A percentile compares a stretch with the other conserved stretches of the same genome.
phyloP scores from a whole-genome alignment of 129 eudicot species.

The Tagetes patula region DNA sequence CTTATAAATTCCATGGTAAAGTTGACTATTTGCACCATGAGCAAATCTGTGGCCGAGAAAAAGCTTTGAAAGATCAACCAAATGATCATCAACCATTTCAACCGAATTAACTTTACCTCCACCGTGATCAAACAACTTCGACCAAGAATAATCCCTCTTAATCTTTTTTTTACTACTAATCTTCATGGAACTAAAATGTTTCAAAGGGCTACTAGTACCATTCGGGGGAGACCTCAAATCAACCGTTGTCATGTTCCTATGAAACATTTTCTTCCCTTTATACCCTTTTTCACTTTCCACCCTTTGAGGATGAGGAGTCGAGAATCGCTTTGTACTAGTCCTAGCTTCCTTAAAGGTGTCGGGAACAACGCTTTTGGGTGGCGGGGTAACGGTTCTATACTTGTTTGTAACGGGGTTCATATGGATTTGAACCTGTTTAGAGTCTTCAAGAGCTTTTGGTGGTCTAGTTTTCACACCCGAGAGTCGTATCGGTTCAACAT shows the following conservation, averaged over 20 bases:
- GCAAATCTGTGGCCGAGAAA: conserved; percentile 84
- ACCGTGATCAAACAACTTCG: conserved; percentile 80
- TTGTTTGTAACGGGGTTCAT: conserved; percentile 51
- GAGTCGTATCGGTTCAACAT: conserved; percentile 35
- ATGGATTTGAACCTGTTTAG: conserved; percentile 40
- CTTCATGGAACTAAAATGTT: conserved; percentile 48
- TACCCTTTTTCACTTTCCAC: conserved; percentile 53
- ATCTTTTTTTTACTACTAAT: conserved; percentile 45
- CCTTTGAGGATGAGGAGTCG: conserved; percentile 78
- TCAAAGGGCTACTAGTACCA: conserved; percentile 45
- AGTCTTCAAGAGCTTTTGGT: conserved; percentile 27
- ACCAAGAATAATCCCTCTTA: conserved; percentile 67
- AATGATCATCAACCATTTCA: conserved; percentile 62
- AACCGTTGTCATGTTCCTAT: conserved; percentile 32
- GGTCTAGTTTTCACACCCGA: conserved; percentile 47
- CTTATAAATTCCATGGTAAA: conserved; percentile 78
- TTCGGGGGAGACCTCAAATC: conserved; percentile 35
- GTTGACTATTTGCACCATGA: conserved; percentile 91
- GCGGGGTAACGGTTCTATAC: conserved; percentile 74
- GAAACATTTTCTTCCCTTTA: conserved; percentile 41
- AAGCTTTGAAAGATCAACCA: conserved; percentile 83
- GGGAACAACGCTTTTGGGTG: conserved; percentile 48
- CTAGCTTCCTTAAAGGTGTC: conserved; percentile 86
- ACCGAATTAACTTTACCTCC: conserved; percentile 82
- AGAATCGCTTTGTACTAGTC: conserved; percentile 50